Evolutionary conservation across 495 filamentous ascomycete species (phyloP).

Genomic region (Bacidia gigantensis): DNA sequence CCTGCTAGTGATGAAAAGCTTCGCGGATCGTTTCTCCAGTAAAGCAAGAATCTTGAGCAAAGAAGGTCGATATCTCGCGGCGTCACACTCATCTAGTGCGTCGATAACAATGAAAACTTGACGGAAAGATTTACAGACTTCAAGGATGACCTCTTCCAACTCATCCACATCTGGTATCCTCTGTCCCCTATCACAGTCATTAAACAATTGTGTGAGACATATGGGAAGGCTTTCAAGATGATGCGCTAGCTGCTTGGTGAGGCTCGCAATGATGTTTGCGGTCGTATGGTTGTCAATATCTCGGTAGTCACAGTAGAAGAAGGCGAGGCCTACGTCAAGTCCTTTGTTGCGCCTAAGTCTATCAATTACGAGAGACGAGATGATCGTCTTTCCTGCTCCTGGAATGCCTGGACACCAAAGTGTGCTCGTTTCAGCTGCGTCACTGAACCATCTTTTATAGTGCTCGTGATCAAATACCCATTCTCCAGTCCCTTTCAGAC

Average conservation of each 20-base stretch:
- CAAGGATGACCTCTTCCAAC: slow-evolving; percentile 3
- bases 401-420: slow-evolving; percentile 9
- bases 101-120: slow-evolving; percentile 19
- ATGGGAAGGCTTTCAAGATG: not conserved
- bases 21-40: not conserved
- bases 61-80: not conserved
- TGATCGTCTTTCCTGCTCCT: slow-evolving; percentile 10
- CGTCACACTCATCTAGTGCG: slow-evolving; percentile 24
- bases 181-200: not conserved
- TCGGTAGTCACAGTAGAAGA: slow-evolving; percentile 10
- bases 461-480: slow-evolving; percentile 5
- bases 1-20: not conserved
- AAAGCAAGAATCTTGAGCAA: not conserved
- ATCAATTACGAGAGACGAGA: slow-evolving; percentile 11
- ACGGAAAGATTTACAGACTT: not conserved
- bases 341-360: not conserved
- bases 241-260: slow-evolving; percentile 2
- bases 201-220: not conserved
- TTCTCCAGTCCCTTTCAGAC: slow-evolving; percentile 7
- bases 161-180: not conserved
- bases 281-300: not conserved
- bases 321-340: not conserved
- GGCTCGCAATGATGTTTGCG: slow-evolving; percentile 4
- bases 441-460: slow-evolving; percentile 6
- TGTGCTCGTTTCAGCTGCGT: not conserved